Evolutionary conservation across 2,329 filamentous ascomycete species (phyloP).

Genomic region (Verticillium nubilum): DNA sequence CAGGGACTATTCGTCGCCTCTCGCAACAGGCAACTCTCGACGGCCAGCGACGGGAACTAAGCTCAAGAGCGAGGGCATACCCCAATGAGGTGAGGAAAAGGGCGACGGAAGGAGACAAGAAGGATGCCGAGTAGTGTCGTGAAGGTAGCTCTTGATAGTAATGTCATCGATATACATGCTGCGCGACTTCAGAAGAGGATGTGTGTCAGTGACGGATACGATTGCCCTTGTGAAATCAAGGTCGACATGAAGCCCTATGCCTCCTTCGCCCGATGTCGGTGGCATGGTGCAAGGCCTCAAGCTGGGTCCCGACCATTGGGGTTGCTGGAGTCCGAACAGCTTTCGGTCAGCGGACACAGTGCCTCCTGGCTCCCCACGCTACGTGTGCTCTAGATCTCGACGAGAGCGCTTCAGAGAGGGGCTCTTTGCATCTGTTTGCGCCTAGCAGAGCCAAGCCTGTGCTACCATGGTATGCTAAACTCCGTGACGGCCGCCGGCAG

Average conservation of each 20-base stretch:
- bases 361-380: neutral
- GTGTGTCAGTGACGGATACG: neutral
- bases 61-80: neutral
- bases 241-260: neutral
- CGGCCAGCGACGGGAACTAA: neutral
- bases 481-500: neutral
- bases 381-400: neutral
- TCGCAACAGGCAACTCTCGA: neutral
- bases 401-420: neutral
- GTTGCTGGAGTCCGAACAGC: neutral
- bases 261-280: neutral
- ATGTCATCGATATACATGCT: neutral
- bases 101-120: neutral
- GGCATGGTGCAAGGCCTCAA: neutral
- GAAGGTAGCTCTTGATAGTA: neutral
- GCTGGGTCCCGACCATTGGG: neutral
- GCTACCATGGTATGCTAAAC: neutral
- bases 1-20: neutral
- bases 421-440: neutral
- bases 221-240: neutral
- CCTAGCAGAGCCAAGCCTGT: neutral
- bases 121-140: neutral
- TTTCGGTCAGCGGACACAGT: neutral
- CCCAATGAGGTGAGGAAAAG: neutral
- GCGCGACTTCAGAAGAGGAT: neutral